Percentiles rank a stretch among this genome's conserved stretches.
Evolutionary conservation across 768 basidiomycete species (phyloP).

Genomic region (Termitomyces sp.): DNA sequence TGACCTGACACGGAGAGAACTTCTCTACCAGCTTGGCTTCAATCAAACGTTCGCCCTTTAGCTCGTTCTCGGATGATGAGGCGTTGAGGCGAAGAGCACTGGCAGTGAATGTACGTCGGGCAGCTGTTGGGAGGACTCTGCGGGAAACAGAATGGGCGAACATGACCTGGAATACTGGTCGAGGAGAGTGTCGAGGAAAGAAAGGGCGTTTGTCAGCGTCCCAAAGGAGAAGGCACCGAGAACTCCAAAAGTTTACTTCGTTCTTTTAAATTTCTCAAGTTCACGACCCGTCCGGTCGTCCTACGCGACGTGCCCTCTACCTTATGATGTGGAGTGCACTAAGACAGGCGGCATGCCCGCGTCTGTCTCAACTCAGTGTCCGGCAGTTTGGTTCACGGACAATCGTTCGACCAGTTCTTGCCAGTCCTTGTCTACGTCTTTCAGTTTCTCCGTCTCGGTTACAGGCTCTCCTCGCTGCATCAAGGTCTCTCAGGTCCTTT

Average conservation of each 20-base stretch:
- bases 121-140: constrained; percentile 25
- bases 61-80: constrained; percentile 10
- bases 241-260: too few species aligned
- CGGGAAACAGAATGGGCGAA: constrained; percentile 28
- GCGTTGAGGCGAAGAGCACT: constrained; percentile 17
- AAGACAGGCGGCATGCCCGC: constrained; percentile 16
- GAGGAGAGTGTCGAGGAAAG: constrained; percentile 4
- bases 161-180: constrained; percentile 17
- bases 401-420: neutral
- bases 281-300: neutral
- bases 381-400: neutral
- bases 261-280: too few species aligned
- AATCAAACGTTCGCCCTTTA: constrained; percentile 69
- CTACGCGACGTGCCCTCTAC: constrained; percentile 14
- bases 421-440: neutral
- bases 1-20: constrained; percentile 77
- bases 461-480: constrained; percentile 8
- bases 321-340: constrained; percentile 18
- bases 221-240: neutral
- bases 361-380: neutral
- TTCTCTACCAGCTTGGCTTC: constrained; percentile 65
- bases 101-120: constrained; percentile 27
- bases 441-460: neutral
- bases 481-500: constrained; percentile 1
- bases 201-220: constrained; percentile 3